Evolutionary conservation across 2,329 filamentous ascomycete genomes (phyloP), one percentile per base, ranked within the genome.

Genomic region (Pseudogymnoascus sp.): DNA sequence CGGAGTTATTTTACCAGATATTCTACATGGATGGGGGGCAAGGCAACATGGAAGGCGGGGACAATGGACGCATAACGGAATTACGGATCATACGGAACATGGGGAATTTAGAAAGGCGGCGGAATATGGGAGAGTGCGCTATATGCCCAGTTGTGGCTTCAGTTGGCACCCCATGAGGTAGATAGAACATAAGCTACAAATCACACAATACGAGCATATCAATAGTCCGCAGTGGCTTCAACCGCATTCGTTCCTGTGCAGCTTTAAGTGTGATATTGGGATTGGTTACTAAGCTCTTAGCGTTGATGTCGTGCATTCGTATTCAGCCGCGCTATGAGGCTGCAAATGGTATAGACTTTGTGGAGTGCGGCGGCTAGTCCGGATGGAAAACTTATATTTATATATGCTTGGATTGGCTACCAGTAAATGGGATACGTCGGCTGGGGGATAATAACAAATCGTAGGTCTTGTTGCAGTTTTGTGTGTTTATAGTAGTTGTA

Each of bases 251-350:
- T 54, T 54, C 23, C 48, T 54, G 23, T 54, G 48, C 48, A 34
- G 48, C 48, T 28, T 28, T 5, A 16, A 16, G 14, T 31, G 23
- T 28, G 48, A 31, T 54, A 54, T 28, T 0, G 7, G 14, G 48
- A 31, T 54, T 54, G 23, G 48, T 8, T n/a, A 16, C 2, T 54
- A 14, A 14, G 48, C 7, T 54, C 48, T 14, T 54, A 54, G 48
- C 48, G 23, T 54, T 51, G 19, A 16, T 54, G 48, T 54, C 23
- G 48, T 54, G 48, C 48, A 54, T 54, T 45, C 48, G 48, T 54
- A 54, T 54, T 31, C 48, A 54, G 8, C 48, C 23, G 48, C 48
- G 23, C 14, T 54, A 31, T 28, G 48, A 54, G 48, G 25, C 48
- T 54, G 48, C 48, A 16, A 11, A 16, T 54, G 14, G 48, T 28